A percentile compares a stretch with the other conserved stretches of the same genome.
Evolutionary conservation across 768 basidiomycete species (phyloP).

Genomic region (Phylloporus sp.): DNA sequence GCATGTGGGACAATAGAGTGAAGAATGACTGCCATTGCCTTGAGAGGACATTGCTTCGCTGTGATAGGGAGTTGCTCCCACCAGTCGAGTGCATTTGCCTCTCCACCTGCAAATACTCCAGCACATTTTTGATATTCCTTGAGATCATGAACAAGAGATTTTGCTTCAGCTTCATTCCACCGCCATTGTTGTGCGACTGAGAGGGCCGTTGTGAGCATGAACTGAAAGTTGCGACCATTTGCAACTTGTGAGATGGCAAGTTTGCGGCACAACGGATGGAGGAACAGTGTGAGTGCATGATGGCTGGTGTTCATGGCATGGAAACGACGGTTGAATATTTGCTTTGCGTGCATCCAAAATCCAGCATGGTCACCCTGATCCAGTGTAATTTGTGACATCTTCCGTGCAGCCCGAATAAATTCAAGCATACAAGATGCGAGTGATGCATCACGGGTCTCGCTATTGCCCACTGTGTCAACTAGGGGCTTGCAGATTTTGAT

Average conservation of each 20-base stretch:
- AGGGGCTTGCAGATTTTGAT: slow-evolving; percentile 6
- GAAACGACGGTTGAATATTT: slow-evolving; percentile 27
- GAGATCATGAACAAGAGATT: neutral
- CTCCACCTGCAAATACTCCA: neutral
- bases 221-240: slow-evolving; percentile 15
- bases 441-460: slow-evolving; percentile 26
- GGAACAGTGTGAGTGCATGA: slow-evolving; percentile 32
- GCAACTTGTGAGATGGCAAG: slow-evolving; percentile 28
- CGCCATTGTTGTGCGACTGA: slow-evolving; percentile 16
- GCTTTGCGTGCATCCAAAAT: slow-evolving; percentile 24
- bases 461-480: slow-evolving; percentile 28
- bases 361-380: slow-evolving; percentile 5
- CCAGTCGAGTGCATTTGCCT: slow-evolving; percentile 19
- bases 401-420: slow-evolving; percentile 22
- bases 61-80: slow-evolving; percentile 23
- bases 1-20: slow-evolving; percentile 2
- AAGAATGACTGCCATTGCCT: neutral
- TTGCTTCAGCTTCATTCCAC: slow-evolving; percentile 20
- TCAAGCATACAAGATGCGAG: slow-evolving; percentile 36
- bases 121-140: slow-evolving; percentile 14
- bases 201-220: slow-evolving; percentile 16
- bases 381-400: slow-evolving; percentile 14
- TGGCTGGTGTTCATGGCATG: slow-evolving; percentile 31
- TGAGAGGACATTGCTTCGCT: slow-evolving; percentile 3
- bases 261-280: slow-evolving; percentile 33